Base-by-base conservation (phyloP, 2,329 filamentous ascomycete species). In the Microdochium nivale region DNA sequence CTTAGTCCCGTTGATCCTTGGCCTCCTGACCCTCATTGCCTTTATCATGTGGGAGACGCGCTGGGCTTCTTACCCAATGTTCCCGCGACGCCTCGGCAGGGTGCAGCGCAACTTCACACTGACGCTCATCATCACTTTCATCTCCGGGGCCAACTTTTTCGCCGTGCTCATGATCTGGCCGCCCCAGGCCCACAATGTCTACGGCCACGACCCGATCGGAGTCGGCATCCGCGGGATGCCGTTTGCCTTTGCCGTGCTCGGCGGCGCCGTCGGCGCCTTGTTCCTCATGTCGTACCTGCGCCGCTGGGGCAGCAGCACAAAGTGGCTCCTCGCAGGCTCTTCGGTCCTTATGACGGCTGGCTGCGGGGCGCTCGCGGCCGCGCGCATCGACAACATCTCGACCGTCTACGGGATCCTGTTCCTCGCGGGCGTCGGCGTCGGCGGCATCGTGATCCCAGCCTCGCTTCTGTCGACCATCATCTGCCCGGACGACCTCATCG, bases 381-480 rank as follows among this genome's bases (percentile, higher is more conserved):
- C 74, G 0, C 66, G 65, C 2, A 62, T 68, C 3, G 70, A 81
- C 62, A 84, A 83, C 58, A 69, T 83, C 49, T 57, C 71, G 53
- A 66, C 70, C 19, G 66, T 83, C 16, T 84, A 78, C 68, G 76
- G 72, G 14, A 66, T 86, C 25, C 70, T 87, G n/a, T 68, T 79
- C 14, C 61, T 87, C 3, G 81, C 82, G 1, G 78, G 80, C 3
- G 64, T 87, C 2, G 84, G 84, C 7, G 80, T 87, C 3, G 84
- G 84, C 7, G 84, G 81, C 1, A 83, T 87, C 49, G 78, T 87
- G 16, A 79, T 88, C 4, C 84, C 84, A 0, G 78, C 80, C 1
- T 82, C 80, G 1, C 84, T 87, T 57, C 84, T 87, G 52, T 80
- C 81, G 7, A 83, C 81, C 10, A 86, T 87, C 58, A 81, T 87